A percentile compares a stretch with the other conserved stretches of the same genome.
Evolutionary conservation across 106 monocot genomes (phyloP).

Genomic region (Posidonia australis): DNA sequence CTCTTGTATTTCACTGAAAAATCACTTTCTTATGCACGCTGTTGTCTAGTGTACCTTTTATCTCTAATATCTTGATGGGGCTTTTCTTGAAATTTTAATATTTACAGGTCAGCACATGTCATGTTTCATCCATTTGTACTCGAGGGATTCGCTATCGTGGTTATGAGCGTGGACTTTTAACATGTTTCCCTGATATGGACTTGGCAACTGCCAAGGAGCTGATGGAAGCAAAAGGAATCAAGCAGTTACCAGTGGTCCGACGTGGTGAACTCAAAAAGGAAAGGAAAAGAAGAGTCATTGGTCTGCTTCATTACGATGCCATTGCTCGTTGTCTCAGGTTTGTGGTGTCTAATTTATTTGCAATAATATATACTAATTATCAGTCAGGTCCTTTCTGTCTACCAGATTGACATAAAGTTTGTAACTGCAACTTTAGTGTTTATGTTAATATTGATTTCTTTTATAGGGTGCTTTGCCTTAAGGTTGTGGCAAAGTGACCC

Average conservation of each 20-base stretch:
- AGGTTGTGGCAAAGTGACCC: too few relatives aligned
- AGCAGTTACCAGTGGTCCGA: conserved; percentile 85
- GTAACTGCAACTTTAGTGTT: too few relatives aligned
- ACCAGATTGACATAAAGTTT: not conserved
- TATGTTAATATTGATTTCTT: too few relatives aligned
- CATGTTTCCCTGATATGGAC: conserved; percentile 86
- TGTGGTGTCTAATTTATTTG: conserved; percentile 10
- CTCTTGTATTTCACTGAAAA: not conserved
- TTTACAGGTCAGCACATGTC: conserved; percentile 41
- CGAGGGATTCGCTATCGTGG: conserved; percentile 63
- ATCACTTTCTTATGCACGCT: not conserved
- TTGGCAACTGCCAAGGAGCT: conserved; percentile 83
- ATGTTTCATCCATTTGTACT: conserved; percentile 59
- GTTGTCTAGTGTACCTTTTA: not conserved
- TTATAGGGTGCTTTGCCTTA: too few relatives aligned
- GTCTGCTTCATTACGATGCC: conserved; percentile 74
- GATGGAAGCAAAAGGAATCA: conserved; percentile 95
- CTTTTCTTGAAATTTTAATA: not conserved
- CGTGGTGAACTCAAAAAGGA: conserved; percentile 49
- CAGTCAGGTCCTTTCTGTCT: not conserved
- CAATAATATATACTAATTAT: not conserved
- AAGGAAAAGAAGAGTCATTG: conserved; percentile 56
- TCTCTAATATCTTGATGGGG: not conserved
- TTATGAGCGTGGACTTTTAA: conserved; percentile 67
- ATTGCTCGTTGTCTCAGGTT: conserved; percentile 64